These are phyloP conservation scores for Capsicum baccatum DNA, from an alignment of 257 asterid genomes.

Conservation along the genomic window DNA sequence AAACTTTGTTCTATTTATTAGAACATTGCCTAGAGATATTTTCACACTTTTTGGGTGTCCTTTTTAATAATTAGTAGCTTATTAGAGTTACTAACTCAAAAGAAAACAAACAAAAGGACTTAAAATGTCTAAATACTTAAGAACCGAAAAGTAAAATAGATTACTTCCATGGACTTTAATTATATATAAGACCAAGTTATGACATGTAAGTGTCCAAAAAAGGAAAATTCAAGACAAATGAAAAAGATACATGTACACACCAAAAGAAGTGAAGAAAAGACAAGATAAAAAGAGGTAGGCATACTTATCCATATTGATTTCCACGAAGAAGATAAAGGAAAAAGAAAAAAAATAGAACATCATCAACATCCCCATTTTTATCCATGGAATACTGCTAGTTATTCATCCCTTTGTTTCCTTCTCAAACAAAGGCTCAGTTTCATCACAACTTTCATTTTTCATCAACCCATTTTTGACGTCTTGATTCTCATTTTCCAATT, in stretches of 20 bases:
- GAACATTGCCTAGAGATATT: no score
- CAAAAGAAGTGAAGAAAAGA: background rate
- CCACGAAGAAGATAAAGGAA: slow-evolving; percentile 80
- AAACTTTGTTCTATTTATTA: background rate
- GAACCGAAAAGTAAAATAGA: background rate
- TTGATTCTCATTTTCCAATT: slow-evolving; percentile 30
- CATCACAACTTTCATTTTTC: slow-evolving; percentile 18
- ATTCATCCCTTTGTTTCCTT: slow-evolving; percentile 18
- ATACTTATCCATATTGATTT: slow-evolving; percentile 73
- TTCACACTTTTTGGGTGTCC: no score
- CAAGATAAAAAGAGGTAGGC: slow-evolving; percentile 16
- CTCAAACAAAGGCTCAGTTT: slow-evolving; percentile 44
- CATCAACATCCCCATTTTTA: slow-evolving; percentile 61
- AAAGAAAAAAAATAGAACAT: slow-evolving; percentile 67
- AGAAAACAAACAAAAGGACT: background rate
- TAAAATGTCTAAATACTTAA: background rate
- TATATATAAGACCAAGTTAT: background rate
- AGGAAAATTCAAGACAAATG: background rate
- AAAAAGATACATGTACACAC: slow-evolving; percentile 6
- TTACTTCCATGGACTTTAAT: background rate
- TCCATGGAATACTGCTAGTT: slow-evolving; percentile 53
- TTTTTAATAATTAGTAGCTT: no score
- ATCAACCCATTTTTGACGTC: slow-evolving; percentile 37
- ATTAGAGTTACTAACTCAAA: background rate
- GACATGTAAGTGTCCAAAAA: slow-evolving; percentile 4